These are phyloP conservation scores for Sporobolus alterniflorus DNA, from an alignment of 202 grass and related monocot genomes.

Conservation along the genomic window DNA sequence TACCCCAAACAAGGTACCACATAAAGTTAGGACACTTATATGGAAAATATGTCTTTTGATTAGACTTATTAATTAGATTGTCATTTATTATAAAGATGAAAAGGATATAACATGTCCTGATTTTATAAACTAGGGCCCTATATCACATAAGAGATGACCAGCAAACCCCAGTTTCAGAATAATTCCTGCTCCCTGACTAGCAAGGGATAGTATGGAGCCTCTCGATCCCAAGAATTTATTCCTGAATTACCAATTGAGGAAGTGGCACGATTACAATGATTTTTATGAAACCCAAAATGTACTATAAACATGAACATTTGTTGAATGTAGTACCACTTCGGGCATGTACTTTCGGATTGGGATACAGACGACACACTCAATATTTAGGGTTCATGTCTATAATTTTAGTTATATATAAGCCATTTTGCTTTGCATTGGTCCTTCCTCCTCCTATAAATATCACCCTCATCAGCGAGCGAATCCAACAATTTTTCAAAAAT, in stretches of 20 bases:
- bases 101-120: slow-evolving; percentile 82
- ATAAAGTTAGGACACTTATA: slow-evolving; percentile 9
- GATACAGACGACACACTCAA: slow-evolving; percentile 91
- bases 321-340: slow-evolving; percentile 54
- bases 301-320: not conserved
- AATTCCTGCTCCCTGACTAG: slow-evolving; percentile 85
- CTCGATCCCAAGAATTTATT: slow-evolving; percentile 91
- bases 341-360: slow-evolving; percentile 90
- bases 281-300: slow-evolving; percentile 15
- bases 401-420: no score
- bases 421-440: no score
- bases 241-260: slow-evolving; percentile 64
- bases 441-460: no score
- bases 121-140: slow-evolving; percentile 97
- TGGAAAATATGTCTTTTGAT: not conserved
- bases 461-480: no score
- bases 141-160: slow-evolving; percentile 96
- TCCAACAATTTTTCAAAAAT: no score
- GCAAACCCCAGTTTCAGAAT: slow-evolving; percentile 88
- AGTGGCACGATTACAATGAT: slow-evolving; percentile 3
- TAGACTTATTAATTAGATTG: no score
- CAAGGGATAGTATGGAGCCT: slow-evolving; percentile 77
- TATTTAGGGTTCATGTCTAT: no score
- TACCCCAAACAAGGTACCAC: not conserved
- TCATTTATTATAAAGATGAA: slow-evolving; percentile 19